phyloP scores from a whole-genome alignment of 2,329 filamentous ascomycete species.

The Lanzia echinophila region DNA sequence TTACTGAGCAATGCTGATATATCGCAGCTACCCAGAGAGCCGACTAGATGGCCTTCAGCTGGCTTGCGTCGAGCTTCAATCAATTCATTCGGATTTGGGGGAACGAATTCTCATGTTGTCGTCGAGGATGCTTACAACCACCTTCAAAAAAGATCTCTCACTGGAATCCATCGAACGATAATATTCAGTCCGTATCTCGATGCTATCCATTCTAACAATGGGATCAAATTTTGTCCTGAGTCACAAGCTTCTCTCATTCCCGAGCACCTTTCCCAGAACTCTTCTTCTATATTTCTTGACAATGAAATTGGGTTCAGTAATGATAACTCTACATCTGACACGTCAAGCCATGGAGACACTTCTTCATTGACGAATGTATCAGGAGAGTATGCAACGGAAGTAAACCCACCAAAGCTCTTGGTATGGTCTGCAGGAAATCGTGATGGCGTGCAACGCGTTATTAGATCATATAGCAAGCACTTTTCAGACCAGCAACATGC shows the following conservation, averaged over 20 bases:
- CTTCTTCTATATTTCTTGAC: too few species aligned
- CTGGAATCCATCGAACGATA: background rate
- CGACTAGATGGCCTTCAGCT: conserved; percentile 9
- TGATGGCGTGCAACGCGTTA: background rate
- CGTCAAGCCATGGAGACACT: too few species aligned
- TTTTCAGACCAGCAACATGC: background rate
- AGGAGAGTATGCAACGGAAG: too few species aligned
- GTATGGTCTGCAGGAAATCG: background rate
- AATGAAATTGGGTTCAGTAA: too few species aligned
- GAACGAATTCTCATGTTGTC: conserved; percentile 17
- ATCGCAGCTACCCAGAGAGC: background rate
- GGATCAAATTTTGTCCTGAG: background rate
- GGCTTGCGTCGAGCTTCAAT: conserved; percentile 13
- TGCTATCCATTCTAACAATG: background rate
- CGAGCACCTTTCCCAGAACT: too few species aligned
- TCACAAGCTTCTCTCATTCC: too few species aligned
- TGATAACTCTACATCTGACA: too few species aligned
- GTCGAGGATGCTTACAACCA: conserved; percentile 8
- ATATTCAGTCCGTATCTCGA: background rate
- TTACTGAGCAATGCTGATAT: background rate
- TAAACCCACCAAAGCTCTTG: too few species aligned
- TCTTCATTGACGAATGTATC: too few species aligned
- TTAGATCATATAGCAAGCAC: background rate
- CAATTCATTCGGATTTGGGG: conserved; percentile 25
- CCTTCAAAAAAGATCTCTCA: background rate